These are phyloP conservation scores for Penicillium paneum DNA, from an alignment of 2,329 filamentous ascomycete genomes.

Conservation along the genomic window DNA sequence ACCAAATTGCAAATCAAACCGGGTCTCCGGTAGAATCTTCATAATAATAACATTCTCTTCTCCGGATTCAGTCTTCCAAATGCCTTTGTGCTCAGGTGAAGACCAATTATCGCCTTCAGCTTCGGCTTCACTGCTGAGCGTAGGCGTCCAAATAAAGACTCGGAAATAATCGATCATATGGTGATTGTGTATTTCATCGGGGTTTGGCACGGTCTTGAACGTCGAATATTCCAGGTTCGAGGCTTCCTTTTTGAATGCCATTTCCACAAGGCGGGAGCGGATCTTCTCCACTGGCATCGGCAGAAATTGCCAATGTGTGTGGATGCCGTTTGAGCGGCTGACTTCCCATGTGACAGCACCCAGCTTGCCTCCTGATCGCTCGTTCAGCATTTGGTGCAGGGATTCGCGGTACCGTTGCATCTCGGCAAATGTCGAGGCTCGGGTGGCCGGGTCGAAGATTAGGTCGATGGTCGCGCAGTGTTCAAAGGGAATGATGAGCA, in stretches of 20 bases:
- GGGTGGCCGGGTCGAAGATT: slow-evolving; percentile 59
- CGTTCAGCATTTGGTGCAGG: slow-evolving; percentile 71
- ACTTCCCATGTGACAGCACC: slow-evolving; percentile 93
- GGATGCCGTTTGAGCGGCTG: slow-evolving; percentile 73
- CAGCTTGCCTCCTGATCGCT: slow-evolving; percentile 51
- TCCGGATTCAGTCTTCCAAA: slow-evolving; percentile 31
- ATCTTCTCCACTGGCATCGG: slow-evolving; percentile 69
- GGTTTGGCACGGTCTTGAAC: slow-evolving; percentile 44
- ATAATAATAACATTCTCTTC: slow-evolving; percentile 71
- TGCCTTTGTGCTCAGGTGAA: slow-evolving; percentile 3
- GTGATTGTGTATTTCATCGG: slow-evolving; percentile 43
- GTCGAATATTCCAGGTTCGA: slow-evolving; percentile 65
- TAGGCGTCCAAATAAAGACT: slow-evolving; percentile 69
- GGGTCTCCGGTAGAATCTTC: slow-evolving; percentile 65
- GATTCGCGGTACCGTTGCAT: slow-evolving; percentile 78
- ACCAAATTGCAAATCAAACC: slow-evolving; percentile 89
- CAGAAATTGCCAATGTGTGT: slow-evolving; percentile 91
- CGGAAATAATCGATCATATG: slow-evolving; percentile 65
- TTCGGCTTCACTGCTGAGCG: slow-evolving; percentile 1
- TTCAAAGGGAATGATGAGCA: slow-evolving; percentile 84
- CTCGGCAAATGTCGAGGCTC: slow-evolving; percentile 64
- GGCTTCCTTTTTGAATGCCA: slow-evolving; percentile 82
- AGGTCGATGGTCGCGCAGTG: slow-evolving; percentile 72
- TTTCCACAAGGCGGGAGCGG: slow-evolving; percentile 72
- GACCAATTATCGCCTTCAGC: slow-evolving; percentile 6